Percentiles rank a stretch among this genome's conserved stretches.
These are phyloP conservation scores for Rhizophora mangle DNA, from an alignment of 345 rosid genomes.

Conservation along the genomic window DNA sequence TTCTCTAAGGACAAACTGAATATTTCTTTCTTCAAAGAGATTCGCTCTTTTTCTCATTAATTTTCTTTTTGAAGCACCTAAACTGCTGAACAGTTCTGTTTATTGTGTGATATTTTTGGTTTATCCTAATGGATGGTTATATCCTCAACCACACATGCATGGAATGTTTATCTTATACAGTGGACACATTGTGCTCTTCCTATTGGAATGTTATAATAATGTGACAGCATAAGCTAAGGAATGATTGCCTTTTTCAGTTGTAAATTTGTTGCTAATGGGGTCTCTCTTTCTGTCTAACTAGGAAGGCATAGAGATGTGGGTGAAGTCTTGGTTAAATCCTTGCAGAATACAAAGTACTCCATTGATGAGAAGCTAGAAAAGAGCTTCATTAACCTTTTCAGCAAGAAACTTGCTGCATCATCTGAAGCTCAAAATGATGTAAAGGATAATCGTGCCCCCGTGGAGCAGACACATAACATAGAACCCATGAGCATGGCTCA, in stretches of 20 bases:
- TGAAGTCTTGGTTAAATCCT: slow-evolving; percentile 71
- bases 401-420: slow-evolving; percentile 37
- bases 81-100: too few relatives aligned
- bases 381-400: slow-evolving; percentile 65
- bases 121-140: background rate
- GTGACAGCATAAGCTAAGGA: too few relatives aligned
- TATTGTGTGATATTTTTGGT: too few relatives aligned
- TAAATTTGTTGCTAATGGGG: background rate
- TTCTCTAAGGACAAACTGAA: too few relatives aligned
- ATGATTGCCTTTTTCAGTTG: background rate
- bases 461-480: slow-evolving; percentile 25
- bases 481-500: slow-evolving; percentile 34
- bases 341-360: slow-evolving; percentile 77
- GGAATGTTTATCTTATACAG: background rate
- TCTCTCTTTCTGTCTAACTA: slow-evolving; percentile 27
- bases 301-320: slow-evolving; percentile 80
- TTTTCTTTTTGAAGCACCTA: background rate
- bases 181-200: too few relatives aligned
- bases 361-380: slow-evolving; percentile 81
- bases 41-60: too few relatives aligned
- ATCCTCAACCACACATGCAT: background rate
- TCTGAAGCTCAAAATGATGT: slow-evolving; percentile 35
- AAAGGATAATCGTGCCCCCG: slow-evolving; percentile 28
- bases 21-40: too few relatives aligned
- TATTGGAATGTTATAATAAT: too few relatives aligned